Evolutionary conservation across 495 filamentous ascomycete species (phyloP).

Genomic region (Cercophora sp.): DNA sequence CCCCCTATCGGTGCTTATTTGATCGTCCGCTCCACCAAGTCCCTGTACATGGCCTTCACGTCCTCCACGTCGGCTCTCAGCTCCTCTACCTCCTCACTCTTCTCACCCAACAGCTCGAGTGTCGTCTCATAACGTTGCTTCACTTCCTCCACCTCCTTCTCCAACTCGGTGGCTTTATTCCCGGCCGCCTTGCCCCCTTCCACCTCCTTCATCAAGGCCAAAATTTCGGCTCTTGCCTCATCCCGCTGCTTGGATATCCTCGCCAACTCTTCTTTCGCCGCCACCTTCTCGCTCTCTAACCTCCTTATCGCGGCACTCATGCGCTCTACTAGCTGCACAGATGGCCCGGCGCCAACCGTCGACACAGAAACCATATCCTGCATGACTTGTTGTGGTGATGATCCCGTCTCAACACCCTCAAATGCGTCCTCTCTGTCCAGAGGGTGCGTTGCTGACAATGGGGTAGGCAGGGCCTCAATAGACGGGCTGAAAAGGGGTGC

Average conservation of each 20-base stretch:
- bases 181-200: conserved; percentile 64
- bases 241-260: conserved; percentile 80
- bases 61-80: conserved; percentile 82
- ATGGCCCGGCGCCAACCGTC: conserved; percentile 83
- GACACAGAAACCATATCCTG: conserved; percentile 88
- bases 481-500: conserved; percentile 29
- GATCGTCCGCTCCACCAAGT: conserved; percentile 81
- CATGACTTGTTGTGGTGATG: conserved; percentile 67
- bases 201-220: conserved; percentile 78
- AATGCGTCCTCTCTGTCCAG: conserved; percentile 70
- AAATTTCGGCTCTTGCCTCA: conserved; percentile 85
- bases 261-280: conserved; percentile 75
- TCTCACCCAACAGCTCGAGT: conserved; percentile 93
- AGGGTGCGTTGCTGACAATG: conserved; percentile 51
- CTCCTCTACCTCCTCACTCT: conserved; percentile 89
- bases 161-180: conserved; percentile 57
- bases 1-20: conserved; percentile 22
- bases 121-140: conserved; percentile 79
- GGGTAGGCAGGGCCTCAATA: conserved; percentile 24
- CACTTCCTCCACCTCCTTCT: conserved; percentile 61
- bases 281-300: conserved; percentile 85
- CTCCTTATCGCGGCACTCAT: conserved; percentile 92
- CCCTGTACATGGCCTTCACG: conserved; percentile 91
- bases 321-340: conserved; percentile 91
- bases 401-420: conserved; percentile 51